These are phyloP conservation scores for Silene conica DNA, from an alignment of 148 eudicot species.

Conservation along the genomic window DNA sequence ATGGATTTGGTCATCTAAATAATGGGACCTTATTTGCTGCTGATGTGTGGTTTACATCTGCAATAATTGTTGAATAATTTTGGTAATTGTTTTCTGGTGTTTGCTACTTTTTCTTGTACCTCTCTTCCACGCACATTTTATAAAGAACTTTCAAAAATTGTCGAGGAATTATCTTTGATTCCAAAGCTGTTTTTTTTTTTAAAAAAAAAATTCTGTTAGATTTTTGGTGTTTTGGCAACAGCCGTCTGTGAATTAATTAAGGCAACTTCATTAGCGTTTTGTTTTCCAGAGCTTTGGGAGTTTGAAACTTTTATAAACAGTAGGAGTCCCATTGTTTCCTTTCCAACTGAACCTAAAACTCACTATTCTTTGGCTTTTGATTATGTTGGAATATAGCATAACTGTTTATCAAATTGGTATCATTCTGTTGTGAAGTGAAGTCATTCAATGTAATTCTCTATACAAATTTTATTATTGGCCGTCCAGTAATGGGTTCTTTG, in stretches of 20 bases:
- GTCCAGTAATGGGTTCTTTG: neutral
- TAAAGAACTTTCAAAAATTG: neutral
- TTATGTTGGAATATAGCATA: neutral
- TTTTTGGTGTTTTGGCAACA: neutral
- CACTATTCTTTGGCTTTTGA: neutral
- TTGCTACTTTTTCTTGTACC: neutral
- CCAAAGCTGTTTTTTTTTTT: neutral
- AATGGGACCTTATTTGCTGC: neutral
- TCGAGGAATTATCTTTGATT: neutral
- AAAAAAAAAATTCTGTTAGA: neutral
- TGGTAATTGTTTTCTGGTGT: neutral
- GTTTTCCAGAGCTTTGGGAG: neutral
- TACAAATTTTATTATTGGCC: neutral
- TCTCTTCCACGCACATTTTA: neutral
- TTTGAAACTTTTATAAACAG: too few species aligned
- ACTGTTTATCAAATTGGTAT: neutral
- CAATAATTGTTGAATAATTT: neutral
- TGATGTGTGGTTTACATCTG: slow-evolving; percentile 1
- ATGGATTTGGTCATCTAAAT: neutral
- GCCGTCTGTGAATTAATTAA: neutral
- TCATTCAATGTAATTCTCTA: neutral
- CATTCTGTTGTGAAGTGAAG: neutral
- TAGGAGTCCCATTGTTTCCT: neutral
- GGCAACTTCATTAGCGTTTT: neutral
- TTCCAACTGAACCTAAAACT: neutral